Base-by-base conservation (phyloP, 2,329 filamentous ascomycete species). In the Gnomoniopsis smithogilvyi region DNA sequence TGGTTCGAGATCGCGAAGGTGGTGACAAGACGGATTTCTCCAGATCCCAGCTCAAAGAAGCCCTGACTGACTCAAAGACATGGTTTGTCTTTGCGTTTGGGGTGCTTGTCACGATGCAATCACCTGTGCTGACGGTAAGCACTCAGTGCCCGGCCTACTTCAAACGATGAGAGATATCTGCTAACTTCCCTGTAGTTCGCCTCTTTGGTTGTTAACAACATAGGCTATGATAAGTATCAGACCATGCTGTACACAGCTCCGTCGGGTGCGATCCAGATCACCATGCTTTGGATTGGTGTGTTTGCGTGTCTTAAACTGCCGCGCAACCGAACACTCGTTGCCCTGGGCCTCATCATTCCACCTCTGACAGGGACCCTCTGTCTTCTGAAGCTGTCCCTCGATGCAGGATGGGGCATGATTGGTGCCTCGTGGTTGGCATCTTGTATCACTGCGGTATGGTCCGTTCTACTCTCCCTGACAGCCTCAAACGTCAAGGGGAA, bases 401-500 rank as follows among this genome's bases (percentile, higher is more conserved):
- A 66, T 6, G 68, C 72, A 1, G 72, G 74, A 43, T 82, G 79
- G 79, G 77, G 76, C 3, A 72, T 81, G 59, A 78, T 81, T 21
- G 73, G 75, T 2, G 72, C 76, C 0, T 74, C 77, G 0, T 82
- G 79, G 79, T 67, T 81, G 68, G 70, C 75, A 26, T 77, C 75
- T 1, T 76, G 74, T 55, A 78, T 79, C 59, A 75, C 75, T 10
- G 69, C 73, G 30, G 66, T 70, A 34, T 74, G 73, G 73, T 74
- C 72, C 3, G 73, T 78, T 22, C 69, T 78, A 1, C 70, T 80
- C 10, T 75, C 71, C 1, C 70, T 80, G 1, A 72, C 70, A 1
- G 77, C 78, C 0, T 80, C 78, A 3, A 81, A 81, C 56, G 73
- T 80, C 26, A 78, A 79, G 54, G 78, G 80, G 0, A 81, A 81